Percentiles rank a stretch among this genome's conserved stretches.
Evolutionary conservation across 306 rosid species (phyloP).

Genomic region (Canavalia ensiformis): DNA sequence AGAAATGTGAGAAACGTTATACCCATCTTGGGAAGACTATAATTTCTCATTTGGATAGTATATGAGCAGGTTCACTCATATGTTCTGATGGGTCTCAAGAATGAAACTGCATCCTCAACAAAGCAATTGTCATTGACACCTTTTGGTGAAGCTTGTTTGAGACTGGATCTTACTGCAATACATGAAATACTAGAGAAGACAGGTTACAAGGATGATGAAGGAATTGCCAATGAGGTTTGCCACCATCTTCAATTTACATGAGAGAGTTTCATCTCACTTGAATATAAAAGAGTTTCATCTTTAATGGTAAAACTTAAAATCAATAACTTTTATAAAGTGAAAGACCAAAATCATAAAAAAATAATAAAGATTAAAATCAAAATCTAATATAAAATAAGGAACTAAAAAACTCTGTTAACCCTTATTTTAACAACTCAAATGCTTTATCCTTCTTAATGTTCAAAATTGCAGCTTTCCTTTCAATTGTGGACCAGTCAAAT

Average conservation of each 20-base stretch:
- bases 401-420: no score
- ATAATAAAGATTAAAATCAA: no score
- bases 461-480: conserved; percentile 86
- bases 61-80: conserved; percentile 77
- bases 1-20: conserved; percentile 25
- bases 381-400: no score
- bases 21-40: conserved; percentile 48
- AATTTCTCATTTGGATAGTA: conserved; percentile 63
- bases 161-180: conserved; percentile 92
- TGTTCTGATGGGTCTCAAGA: conserved; percentile 79
- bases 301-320: no score
- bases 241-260: conserved; percentile 19
- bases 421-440: not conserved
- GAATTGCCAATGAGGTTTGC: conserved; percentile 92
- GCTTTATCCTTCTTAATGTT: conserved; percentile 49
- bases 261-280: conserved; percentile 17
- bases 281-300: not conserved
- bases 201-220: conserved; percentile 98
- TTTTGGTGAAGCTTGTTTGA: conserved; percentile 90
- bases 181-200: conserved; percentile 88
- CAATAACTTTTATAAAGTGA: no score
- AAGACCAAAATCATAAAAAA: no score
- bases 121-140: conserved; percentile 82
- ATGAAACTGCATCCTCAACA: conserved; percentile 65
- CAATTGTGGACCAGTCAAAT: conserved; percentile 96